Evolutionary conservation across 768 basidiomycete genomes (phyloP), one percentile per base, ranked within the genome.

Genomic region (Russula dissimulans): DNA sequence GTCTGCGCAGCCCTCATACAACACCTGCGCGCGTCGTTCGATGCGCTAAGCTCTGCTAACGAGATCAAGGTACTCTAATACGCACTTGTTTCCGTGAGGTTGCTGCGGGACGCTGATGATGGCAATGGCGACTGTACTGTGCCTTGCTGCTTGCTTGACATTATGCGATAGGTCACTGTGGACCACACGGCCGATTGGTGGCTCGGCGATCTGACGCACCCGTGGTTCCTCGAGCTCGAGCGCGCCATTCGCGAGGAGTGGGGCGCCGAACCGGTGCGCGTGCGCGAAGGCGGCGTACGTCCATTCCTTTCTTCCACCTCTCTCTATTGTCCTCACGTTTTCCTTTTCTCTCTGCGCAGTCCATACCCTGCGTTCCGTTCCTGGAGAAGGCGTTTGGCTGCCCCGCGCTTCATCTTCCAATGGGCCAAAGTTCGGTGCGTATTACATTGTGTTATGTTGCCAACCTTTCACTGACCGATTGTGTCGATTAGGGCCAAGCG

Each of bases 141-240:
- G 39, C 39, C 39, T 15, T 15, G 14, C 39, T 14, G 10, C 14
- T 38, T 38, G 7, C 36, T 14, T 41, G 39, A 3, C 34, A 36
- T 4, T 14, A 1, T 41, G 39, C 39, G 39, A 36, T 36, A 94
- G 91, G 78, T 95, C 64, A 78, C 76, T 18, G 83, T 97, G 55
- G 83, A 88, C 45, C 89, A 91, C 60, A 86, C 81, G 2, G 94
- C 93, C 0, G 87, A 94, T 67, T 98, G 95, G 95, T 99, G 95
- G 95, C 78, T 99, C 2, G 93, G 95, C 0, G 84, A 88, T 56
- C 79, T 95, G 43, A 82, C 91, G 56, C 86, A 87, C 60, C 80
- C 80, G 4, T 97, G 90, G 84, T 95, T 95, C 76, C 81, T 84
- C 64, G 85, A 89, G 0, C 78, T 99, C 53, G 91, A 95, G 69